phyloP scores from a whole-genome alignment of 192 early-diverging fungal genomes.

The Coemansia sp. region DNA sequence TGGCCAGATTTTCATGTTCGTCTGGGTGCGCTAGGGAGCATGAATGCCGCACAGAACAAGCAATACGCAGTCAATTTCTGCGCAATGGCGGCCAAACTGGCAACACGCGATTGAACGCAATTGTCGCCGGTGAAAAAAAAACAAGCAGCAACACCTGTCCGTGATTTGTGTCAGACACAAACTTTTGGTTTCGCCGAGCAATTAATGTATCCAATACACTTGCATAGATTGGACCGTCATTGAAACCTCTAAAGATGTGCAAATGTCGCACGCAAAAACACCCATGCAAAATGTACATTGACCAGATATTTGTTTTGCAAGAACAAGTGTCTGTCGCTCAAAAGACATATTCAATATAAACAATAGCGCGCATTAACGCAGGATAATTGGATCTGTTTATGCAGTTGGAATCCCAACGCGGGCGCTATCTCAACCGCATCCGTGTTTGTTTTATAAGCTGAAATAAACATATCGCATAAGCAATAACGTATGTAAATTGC shows the following conservation, averaged over 20 bases:
- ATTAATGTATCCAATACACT: not conserved
- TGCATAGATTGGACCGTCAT: slow-evolving; percentile 5
- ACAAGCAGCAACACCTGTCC: not conserved
- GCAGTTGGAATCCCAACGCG: not conserved
- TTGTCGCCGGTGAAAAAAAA: not conserved
- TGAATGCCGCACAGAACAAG: not conserved
- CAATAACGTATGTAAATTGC: slow-evolving; percentile 1
- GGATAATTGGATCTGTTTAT: not conserved
- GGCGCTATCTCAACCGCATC: not conserved
- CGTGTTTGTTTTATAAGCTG: not conserved
- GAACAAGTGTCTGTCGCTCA: not conserved
- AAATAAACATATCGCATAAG: not conserved
- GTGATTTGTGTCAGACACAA: slow-evolving; percentile 1
- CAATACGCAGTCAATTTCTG: not conserved
- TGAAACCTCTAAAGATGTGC: slow-evolving; percentile 2
- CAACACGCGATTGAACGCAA: not conserved
- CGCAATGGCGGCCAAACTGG: not conserved
- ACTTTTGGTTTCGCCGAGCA: not conserved
- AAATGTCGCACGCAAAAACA: too few species aligned
- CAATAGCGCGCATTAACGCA: not conserved
- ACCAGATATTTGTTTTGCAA: not conserved
- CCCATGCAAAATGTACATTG: too few species aligned
- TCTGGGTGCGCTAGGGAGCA: not conserved
- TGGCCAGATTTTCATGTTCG: too few species aligned
- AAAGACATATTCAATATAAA: too few species aligned